Evolutionary conservation across 345 rosid genomes (phyloP).

Genomic region (Noccaea caerulescens): DNA sequence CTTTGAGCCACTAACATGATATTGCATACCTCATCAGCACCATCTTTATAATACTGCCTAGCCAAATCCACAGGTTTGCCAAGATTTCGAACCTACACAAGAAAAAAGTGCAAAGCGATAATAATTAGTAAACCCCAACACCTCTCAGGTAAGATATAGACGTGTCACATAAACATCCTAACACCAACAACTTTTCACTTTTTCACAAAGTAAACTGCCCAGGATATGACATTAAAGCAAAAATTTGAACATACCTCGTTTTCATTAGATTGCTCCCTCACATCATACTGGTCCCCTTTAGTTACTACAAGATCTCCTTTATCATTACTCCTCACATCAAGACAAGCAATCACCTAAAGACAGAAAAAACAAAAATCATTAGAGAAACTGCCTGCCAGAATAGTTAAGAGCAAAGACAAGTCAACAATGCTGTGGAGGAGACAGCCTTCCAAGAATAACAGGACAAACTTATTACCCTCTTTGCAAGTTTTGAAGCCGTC

Average conservation of each 20-base stretch:
- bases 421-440: constrained; percentile 12
- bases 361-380: neutral
- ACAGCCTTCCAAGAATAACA: neutral
- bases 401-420: neutral
- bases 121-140: constrained; percentile 19
- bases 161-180: neutral
- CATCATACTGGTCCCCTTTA: constrained; percentile 97
- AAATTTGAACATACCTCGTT: constrained; percentile 68
- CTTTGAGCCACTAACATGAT: constrained; percentile 9
- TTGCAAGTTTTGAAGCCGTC: constrained; percentile 88
- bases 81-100: constrained; percentile 86
- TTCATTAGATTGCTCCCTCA: constrained; percentile 79
- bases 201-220: constrained; percentile 15
- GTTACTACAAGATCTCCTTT: constrained; percentile 97
- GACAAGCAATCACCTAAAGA: constrained; percentile 92
- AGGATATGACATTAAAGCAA: constrained; percentile 13
- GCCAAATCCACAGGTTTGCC: constrained; percentile 99
- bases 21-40: constrained; percentile 84
- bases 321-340: constrained; percentile 95
- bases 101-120: neutral
- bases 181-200: constrained; percentile 15
- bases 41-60: constrained; percentile 81
- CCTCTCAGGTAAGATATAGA: neutral
- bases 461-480: constrained; percentile 65
- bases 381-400: constrained; percentile 4